Evolutionary conservation across 1,139 yeast species (phyloP).

Genomic region (Debaryomycetaceae sp.): DNA sequence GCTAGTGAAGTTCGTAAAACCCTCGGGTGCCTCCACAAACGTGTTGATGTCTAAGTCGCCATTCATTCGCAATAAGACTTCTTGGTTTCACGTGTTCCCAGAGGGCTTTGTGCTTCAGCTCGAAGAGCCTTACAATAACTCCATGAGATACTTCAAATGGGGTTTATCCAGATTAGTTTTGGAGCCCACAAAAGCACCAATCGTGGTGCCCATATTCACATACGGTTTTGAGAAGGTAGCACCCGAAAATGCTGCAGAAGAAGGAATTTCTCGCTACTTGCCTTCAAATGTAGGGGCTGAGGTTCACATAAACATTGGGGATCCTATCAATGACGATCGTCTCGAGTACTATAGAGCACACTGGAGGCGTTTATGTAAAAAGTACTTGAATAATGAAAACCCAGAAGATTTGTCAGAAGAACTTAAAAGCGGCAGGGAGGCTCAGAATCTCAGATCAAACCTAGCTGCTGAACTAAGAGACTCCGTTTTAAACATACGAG

Average conservation of each 20-base stretch:
- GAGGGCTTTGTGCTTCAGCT: conserved; percentile 92
- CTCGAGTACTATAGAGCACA: conserved; percentile 58
- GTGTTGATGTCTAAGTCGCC: conserved; percentile 44
- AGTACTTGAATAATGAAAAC: conserved; percentile 45
- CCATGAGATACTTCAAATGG: conserved; percentile 96
- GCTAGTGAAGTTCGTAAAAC: conserved; percentile 24
- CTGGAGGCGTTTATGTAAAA: conserved; percentile 64
- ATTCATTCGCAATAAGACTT: conserved; percentile 54
- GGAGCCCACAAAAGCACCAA: conserved; percentile 81
- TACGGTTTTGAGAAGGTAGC: conserved; percentile 85
- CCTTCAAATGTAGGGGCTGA: conserved; percentile 69
- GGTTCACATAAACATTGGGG: conserved; percentile 69
- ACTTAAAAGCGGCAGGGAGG: conserved; percentile 61
- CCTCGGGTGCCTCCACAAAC: conserved; percentile 27
- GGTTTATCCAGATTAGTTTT: conserved; percentile 81
- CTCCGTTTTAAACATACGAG: conserved; percentile 59
- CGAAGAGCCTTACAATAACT: conserved; percentile 70
- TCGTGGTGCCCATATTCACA: conserved; percentile 84
- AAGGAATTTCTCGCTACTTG: conserved; percentile 51
- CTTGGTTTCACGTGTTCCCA: conserved; percentile 95
- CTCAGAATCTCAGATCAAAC: conserved; percentile 59
- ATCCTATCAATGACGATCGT: conserved; percentile 59
- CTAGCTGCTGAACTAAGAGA: conserved; percentile 68
- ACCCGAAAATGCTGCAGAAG: conserved; percentile 68
- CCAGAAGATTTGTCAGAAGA: conserved; percentile 61